Evolutionary conservation across 371 early-diverging fungal species (phyloP).

Genomic region (Mortierella sp.): DNA sequence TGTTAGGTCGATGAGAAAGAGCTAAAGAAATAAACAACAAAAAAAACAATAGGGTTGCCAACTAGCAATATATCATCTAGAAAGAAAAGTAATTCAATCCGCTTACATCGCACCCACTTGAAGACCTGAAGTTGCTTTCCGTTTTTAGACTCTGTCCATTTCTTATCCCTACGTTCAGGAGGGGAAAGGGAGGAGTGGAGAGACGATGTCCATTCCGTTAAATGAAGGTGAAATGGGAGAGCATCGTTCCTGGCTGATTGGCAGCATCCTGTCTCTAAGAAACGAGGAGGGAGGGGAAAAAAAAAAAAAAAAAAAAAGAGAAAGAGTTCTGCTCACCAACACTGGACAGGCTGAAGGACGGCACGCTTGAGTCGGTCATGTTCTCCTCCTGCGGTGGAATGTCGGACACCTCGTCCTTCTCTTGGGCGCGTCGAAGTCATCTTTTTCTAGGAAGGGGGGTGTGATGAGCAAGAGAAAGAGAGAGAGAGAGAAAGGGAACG

Average conservation of each 20-base stretch:
- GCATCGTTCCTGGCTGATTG: not conserved
- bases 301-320: not conserved
- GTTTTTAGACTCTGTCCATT: slow-evolving; percentile 64
- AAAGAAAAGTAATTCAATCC: not conserved
- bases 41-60: not conserved
- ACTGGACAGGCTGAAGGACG: slow-evolving; percentile 52
- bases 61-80: not conserved
- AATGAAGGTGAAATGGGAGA: not conserved
- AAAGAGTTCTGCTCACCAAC: slow-evolving; percentile 29
- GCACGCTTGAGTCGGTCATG: slow-evolving; percentile 52
- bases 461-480: too few species aligned
- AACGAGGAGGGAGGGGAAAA: not conserved
- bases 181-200: not conserved
- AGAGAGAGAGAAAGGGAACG: too few species aligned
- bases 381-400: slow-evolving; percentile 43
- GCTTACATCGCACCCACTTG: slow-evolving; percentile 70
- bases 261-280: not conserved
- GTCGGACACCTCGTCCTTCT: slow-evolving; percentile 49
- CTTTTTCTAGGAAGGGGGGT: not conserved
- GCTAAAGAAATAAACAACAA: not conserved
- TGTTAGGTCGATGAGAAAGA: not conserved
- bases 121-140: slow-evolving; percentile 61
- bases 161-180: slow-evolving; percentile 64
- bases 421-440: slow-evolving; percentile 54
- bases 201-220: not conserved